A percentile compares a stretch with the other conserved stretches of the same genome.
Conservation (phyloP, 768 basidiomycete genomes). For the Boletus rufocinnamomeus region DNA sequence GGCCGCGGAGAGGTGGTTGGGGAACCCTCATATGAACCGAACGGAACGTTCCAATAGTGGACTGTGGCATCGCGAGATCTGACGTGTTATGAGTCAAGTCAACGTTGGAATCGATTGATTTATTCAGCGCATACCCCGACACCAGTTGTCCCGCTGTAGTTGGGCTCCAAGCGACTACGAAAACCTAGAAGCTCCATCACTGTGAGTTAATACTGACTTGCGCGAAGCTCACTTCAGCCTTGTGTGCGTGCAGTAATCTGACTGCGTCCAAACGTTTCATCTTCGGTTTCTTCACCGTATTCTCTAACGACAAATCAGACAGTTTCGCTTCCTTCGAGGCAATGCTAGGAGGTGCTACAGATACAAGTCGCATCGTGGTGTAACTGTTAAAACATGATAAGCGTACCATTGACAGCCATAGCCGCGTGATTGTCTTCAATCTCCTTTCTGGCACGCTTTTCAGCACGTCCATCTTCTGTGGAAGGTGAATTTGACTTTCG, state of each 20-base stretch:
- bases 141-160: slow-evolving; percentile 58
- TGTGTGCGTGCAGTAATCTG: slow-evolving; percentile 57
- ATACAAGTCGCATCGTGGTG: slow-evolving; percentile 3
- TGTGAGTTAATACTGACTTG: slow-evolving; percentile 15
- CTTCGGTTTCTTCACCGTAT: slow-evolving; percentile 36
- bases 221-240: slow-evolving; percentile 50
- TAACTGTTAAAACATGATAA: slow-evolving; percentile 32
- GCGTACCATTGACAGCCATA: slow-evolving; percentile 47
- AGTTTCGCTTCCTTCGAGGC: slow-evolving; percentile 24
- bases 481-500: slow-evolving; percentile 54
- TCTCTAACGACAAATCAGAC: slow-evolving; percentile 21
- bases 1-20: slow-evolving; percentile 33
- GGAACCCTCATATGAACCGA: slow-evolving; percentile 30
- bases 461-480: slow-evolving; percentile 49
- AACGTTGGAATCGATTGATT: neutral
- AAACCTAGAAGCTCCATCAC: slow-evolving; percentile 55
- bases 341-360: slow-evolving; percentile 16
- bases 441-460: slow-evolving; percentile 63
- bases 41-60: slow-evolving; percentile 69
- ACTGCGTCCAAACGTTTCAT: slow-evolving; percentile 41
- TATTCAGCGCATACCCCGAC: slow-evolving; percentile 57
- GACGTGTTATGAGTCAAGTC: slow-evolving; percentile 6
- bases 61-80: slow-evolving; percentile 80
- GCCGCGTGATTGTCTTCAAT: slow-evolving; percentile 37
- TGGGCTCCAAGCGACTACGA: slow-evolving; percentile 81